phyloP scores from a whole-genome alignment of 2,329 filamentous ascomycete species.

The Paraconiothyrium sp. region DNA sequence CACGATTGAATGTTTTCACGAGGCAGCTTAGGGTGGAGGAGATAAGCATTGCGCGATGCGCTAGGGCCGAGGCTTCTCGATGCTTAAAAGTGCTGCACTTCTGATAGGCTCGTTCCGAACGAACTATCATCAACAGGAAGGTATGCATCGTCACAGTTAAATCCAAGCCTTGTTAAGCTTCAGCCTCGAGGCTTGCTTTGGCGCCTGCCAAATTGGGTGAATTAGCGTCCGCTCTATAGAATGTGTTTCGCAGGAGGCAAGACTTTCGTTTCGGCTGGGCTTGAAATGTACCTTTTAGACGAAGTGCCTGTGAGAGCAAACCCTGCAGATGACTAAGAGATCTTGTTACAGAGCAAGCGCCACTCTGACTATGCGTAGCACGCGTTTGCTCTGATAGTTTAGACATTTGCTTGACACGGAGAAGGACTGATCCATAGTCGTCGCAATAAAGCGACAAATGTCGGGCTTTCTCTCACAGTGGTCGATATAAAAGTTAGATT shows the following conservation, averaged over 20 bases:
- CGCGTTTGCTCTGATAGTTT: background rate
- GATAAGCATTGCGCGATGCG: background rate
- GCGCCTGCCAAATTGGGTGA: background rate
- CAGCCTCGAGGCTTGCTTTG: conserved; percentile 9
- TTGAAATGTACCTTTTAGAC: background rate
- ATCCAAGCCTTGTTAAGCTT: conserved; percentile 11
- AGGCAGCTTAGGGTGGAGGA: background rate
- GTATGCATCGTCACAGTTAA: background rate
- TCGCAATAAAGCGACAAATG: background rate
- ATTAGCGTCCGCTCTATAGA: background rate
- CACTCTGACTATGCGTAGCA: background rate
- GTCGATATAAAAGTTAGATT: no score
- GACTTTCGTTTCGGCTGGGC: background rate
- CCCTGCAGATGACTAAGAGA: background rate
- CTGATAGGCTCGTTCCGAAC: conserved; percentile 3
- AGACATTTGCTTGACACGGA: background rate
- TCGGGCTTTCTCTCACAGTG: background rate
- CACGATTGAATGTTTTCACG: background rate
- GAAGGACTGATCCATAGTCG: background rate
- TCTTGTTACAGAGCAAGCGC: background rate
- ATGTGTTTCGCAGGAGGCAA: background rate
- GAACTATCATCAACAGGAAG: background rate
- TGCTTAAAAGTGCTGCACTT: background rate
- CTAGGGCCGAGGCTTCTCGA: conserved; percentile 7
- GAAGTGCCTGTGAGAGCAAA: background rate